Evolutionary conservation across 1,139 yeast species (phyloP), one percentile per base, ranked within the genome.

Genomic region (Diutina neorugosa): DNA sequence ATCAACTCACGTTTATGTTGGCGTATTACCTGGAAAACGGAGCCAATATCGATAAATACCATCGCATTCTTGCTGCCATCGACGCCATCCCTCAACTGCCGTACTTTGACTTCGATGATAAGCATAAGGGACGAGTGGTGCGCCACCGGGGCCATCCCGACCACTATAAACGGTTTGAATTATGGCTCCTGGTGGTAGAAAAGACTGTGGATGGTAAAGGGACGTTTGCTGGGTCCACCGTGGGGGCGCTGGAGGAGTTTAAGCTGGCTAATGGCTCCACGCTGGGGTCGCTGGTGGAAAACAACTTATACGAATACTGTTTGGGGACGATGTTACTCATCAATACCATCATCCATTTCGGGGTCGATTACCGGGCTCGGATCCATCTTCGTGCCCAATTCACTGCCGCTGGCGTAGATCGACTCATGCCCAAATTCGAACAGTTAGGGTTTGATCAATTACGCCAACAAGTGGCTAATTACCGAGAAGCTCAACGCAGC

Each of bases 211-310:
- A 86, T 57, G 97, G 97, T 1, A 77, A 93, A 59, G 98, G 98
- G 12, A 85, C 82, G 61, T 73, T 72, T 56, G 76, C 86, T 76
- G 96, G 96, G 16, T 87, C 96, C 0, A 69, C 85, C 60, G 98
- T 93, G 8, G 97, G 97, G 1, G 96, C 97, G 0, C 84, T 91
- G 57, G 95, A 86, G n/a, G 98, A 93, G 59, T 75, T 83, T 54
- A 27, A 31, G 16, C 42, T 18, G 18, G 51, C 51, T 12, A 27
- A 31, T 18, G 23, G 41, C n/a, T n/a, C n/a, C n/a, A 21, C 19
- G 27, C 14, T 12, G 46, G 4, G 48, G 34, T 9, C 48, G 11
- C 48, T 44, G 48, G 23, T 27, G 6, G 48, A 44, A 21, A 44
- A 44, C 8, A 47, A 18, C 42, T 19, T 93, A 31, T 70, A 83